Evolutionary conservation across 2,329 filamentous ascomycete species (phyloP), one percentile per base, ranked within the genome.

Genomic region (Phialophora expanda): DNA sequence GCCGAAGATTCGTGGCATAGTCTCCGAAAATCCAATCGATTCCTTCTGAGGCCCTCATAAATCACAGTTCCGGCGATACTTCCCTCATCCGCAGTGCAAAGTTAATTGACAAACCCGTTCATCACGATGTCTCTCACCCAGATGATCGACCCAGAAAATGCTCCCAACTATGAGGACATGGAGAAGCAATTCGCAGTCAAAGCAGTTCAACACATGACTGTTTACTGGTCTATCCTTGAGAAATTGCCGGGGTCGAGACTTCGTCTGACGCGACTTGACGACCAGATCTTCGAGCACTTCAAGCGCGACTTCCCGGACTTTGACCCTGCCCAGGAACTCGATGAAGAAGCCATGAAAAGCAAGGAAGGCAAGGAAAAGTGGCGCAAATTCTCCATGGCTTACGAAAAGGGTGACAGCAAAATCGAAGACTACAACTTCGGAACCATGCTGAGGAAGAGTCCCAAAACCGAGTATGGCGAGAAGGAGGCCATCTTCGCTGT

Each of bases 101-200:
- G 38, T 44, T n/a, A 8, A 44, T 5, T 2, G 6, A n/a, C 38
- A 44, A 17, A 17, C 38, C 17, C 6, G 17, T 7, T 44, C 12
- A 50, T 55, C n/a, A 54, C 50, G n/a, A 69, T 69, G 67, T 63
- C 67, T 51, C 66, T 70, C 28, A 68, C 59, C 32, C 56, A 53
- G 24, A 30, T 64, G 17, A 66, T 73, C 56, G 81, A 86, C 67
- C 78, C 85, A 26, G 86, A 90, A 75, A 80, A 87, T 76, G 86
- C 87, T 41, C 86, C 90, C 75, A 91, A 91, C 79, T 83, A 88
- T 71, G 86, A 89, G 78, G 87, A 90, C 79, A 97, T 99, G 78
- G 95, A 99, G 86, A 97, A 97, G 85, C 95, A 98, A 80, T 99
- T 99, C 75, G 95, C 95, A 32, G 95, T 99, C 74, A 98, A 98